Conservation (phyloP, 2,329 filamentous ascomycete species). For the Ascochyta fabae region DNA sequence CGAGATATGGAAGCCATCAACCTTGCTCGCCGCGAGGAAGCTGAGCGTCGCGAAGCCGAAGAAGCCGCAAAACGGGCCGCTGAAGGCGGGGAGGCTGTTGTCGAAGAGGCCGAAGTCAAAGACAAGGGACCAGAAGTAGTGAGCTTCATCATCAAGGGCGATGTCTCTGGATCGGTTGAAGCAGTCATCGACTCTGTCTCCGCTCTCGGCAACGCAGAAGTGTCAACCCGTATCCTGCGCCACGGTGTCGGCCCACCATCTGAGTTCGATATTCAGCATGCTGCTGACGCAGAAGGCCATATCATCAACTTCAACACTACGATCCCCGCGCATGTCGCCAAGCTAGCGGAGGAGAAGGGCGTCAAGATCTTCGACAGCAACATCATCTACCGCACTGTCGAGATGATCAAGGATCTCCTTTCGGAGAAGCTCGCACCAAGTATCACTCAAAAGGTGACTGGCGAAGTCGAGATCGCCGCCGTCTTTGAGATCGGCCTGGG, state of each 20-base stretch:
- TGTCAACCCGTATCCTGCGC: conserved; percentile 77
- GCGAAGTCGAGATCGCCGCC: conserved; percentile 85
- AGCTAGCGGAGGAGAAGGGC: conserved; percentile 71
- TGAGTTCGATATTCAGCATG: conserved; percentile 90
- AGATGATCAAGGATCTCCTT: conserved; percentile 73
- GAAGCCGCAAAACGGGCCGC: conserved; percentile 52
- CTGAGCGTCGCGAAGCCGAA: conserved; percentile 68
- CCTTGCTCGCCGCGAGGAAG: conserved; percentile 62
- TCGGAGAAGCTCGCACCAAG: conserved; percentile 72
- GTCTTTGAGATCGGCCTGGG: conserved; percentile 85
- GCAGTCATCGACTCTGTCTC: conserved; percentile 80
- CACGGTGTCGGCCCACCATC: conserved; percentile 78
- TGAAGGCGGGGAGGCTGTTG: conserved; percentile 26
- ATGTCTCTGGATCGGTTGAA: conserved; percentile 93
- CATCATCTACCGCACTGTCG: conserved; percentile 81
- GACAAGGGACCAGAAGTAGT: conserved; percentile 62
- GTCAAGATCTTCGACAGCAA: conserved; percentile 85
- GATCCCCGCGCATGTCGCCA: conserved; percentile 70
- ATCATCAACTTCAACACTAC: conserved; percentile 87
- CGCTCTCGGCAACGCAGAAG: conserved; percentile 83
- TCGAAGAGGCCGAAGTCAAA: conserved; percentile 52
- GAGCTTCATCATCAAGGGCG: conserved; percentile 87
- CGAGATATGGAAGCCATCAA: conserved; percentile 80
- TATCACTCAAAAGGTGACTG: conserved; percentile 73
- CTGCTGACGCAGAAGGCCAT: conserved; percentile 74